A percentile compares a stretch with the other conserved stretches of the same genome.
Conservation (phyloP, 148 eudicot species). For the Vaccinium myrtillus region DNA sequence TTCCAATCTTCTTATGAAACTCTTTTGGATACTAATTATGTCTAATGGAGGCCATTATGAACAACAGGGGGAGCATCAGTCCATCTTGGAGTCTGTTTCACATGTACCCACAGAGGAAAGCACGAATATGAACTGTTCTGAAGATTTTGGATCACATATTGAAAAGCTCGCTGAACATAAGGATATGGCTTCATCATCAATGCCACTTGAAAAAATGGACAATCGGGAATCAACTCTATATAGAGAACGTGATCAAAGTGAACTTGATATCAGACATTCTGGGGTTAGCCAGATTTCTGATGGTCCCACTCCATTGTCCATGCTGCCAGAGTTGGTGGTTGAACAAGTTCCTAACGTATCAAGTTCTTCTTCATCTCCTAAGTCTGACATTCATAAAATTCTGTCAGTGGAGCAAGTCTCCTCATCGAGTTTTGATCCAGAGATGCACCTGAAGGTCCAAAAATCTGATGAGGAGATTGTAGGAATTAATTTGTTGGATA, state of each 20-base stretch:
- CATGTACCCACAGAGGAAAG: neutral
- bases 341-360: constrained; percentile 19
- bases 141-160: neutral
- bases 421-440: constrained; percentile 5
- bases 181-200: constrained; percentile 1
- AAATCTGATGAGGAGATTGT: constrained; percentile 8
- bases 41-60: constrained; percentile 4
- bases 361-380: constrained; percentile 30
- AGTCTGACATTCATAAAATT: constrained; percentile 19
- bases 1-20: neutral
- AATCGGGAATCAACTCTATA: constrained; percentile 11
- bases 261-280: neutral
- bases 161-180: neutral
- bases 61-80: neutral
- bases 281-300: constrained; percentile 7
- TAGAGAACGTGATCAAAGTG: neutral
- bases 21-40: neutral
- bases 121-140: neutral
- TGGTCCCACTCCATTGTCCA: neutral
- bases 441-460: constrained; percentile 8
- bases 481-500: constrained; percentile 1
- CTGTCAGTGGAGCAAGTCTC: constrained; percentile 14
- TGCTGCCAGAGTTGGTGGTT: constrained; percentile 10
- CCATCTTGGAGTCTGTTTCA: neutral
- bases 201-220: neutral